phyloP scores from a whole-genome alignment of 2,329 filamentous ascomycete genomes.

The Botrytis tulipae region DNA sequence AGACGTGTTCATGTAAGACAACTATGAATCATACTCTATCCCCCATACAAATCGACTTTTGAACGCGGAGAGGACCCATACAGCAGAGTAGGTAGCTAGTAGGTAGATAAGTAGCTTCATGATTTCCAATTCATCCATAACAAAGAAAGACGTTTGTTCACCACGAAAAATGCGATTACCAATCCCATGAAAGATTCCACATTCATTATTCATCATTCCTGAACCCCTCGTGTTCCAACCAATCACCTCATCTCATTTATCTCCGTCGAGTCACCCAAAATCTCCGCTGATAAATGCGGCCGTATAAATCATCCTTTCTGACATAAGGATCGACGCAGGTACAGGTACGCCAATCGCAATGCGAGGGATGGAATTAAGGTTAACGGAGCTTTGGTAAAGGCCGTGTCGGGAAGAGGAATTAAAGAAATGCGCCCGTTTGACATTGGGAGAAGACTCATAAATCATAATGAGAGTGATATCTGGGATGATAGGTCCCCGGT shows the following conservation, averaged over 20 bases:
- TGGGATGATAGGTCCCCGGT: not conserved
- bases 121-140: not conserved
- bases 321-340: not conserved
- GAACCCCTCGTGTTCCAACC: not conserved
- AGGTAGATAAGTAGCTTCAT: not conserved
- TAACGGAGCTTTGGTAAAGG: slow-evolving; percentile 12
- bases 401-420: not conserved
- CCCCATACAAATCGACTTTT: not conserved
- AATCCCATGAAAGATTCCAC: no score
- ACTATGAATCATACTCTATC: not conserved
- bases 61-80: not conserved
- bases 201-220: not conserved
- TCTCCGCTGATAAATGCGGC: not conserved
- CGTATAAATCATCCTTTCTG: not conserved
- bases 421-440: not conserved
- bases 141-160: not conserved
- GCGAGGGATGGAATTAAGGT: not conserved
- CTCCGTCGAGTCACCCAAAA: slow-evolving; percentile 3
- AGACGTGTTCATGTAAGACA: slow-evolving; percentile 9
- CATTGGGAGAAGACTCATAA: not conserved
- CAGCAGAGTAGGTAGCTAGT: not conserved
- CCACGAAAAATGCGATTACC: not conserved
- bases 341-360: not conserved
- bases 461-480: not conserved
- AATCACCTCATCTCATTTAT: slow-evolving; percentile 6